Evolutionary conservation across 1,139 yeast species (phyloP).

Genomic region (Eremothecium sinecaudum): DNA sequence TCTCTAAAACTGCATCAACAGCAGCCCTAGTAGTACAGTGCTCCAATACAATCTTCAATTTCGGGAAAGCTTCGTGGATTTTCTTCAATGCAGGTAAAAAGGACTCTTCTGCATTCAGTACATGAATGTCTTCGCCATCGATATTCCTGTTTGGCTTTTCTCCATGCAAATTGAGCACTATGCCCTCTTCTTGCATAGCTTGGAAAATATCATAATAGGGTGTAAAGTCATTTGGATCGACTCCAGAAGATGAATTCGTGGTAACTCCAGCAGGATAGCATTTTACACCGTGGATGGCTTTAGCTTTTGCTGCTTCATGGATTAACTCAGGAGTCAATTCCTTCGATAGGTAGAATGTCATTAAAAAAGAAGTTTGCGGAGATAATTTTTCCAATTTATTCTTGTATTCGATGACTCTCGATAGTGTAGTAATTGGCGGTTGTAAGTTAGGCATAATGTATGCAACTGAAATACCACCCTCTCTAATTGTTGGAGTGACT

Average conservation of each 20-base stretch:
- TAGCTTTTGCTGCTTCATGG: constrained; percentile 62
- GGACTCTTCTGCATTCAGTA: constrained; percentile 85
- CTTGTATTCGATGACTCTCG: constrained; percentile 64
- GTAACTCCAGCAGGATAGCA: constrained; percentile 99
- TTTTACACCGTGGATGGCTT: constrained; percentile 75
- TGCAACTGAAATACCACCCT: constrained; percentile 86
- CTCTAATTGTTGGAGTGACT: constrained; percentile 79
- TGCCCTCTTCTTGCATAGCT: constrained; percentile 68
- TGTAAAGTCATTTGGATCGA: constrained; percentile 82
- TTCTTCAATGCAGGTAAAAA: constrained; percentile 85
- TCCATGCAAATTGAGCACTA: constrained; percentile 86
- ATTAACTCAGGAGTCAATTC: constrained; percentile 80
- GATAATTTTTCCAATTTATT: constrained; percentile 52
- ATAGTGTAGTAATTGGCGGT: constrained; percentile 84
- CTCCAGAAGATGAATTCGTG: constrained; percentile 89
- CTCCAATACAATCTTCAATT: constrained; percentile 77
- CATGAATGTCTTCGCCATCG: constrained; percentile 51
- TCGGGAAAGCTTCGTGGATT: constrained; percentile 76
- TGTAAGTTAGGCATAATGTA: constrained; percentile 93
- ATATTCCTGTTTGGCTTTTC: constrained; percentile 68
- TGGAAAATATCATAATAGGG: constrained; percentile 81
- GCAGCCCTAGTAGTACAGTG: constrained; percentile 94
- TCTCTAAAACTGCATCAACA: constrained; percentile 58
- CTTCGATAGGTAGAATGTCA: constrained; percentile 76
- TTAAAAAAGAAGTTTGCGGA: constrained; percentile 77